Percentiles rank a stretch among this genome's conserved stretches.
phyloP scores from a whole-genome alignment of 176 grass and related monocot species.

The Triticum aestivum region IWGSC_CS_RefSeq_v2.1 NC_057809.1:87842941-87843440 shows the following conservation, averaged over 20 bases:
- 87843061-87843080: neutral
- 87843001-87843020: too few species aligned
- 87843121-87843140: neutral
- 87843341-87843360: constrained; percentile 64
- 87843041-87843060: neutral
- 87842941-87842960: too few species aligned
- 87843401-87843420: constrained; percentile 46
- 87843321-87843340: constrained; percentile 45
- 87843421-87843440: neutral
- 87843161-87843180: neutral
- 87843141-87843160: neutral
- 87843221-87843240: neutral
- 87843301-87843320: neutral
- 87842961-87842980: too few species aligned
- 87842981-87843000: too few species aligned
- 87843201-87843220: neutral
- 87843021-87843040: too few species aligned
- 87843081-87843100: neutral
- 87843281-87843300: neutral
- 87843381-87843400: constrained; percentile 85
- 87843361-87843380: constrained; percentile 74
- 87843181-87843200: neutral
- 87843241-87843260: neutral
- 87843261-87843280: neutral
- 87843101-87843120: neutral